phyloP scores from a whole-genome alignment of 2,329 filamentous ascomycete species.

The Sarocladium brachiariae region DNA sequence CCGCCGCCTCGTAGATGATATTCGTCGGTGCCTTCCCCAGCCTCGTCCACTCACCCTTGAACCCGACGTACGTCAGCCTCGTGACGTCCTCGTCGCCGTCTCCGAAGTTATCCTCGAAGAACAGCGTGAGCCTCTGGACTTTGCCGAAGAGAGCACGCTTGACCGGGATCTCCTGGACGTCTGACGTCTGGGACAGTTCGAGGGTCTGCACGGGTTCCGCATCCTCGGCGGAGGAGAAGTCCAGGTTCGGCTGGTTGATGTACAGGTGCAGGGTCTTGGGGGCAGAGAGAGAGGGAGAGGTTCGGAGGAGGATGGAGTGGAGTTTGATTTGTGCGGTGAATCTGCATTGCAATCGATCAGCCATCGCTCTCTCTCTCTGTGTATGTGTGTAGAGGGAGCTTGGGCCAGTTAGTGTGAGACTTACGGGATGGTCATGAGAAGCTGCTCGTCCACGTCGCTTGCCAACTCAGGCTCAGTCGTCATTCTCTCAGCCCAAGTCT shows the following conservation, averaged over 20 bases:
- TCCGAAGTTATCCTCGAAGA: constrained; percentile 88
- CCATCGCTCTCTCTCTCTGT: too few species aligned
- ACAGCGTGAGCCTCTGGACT: constrained; percentile 74
- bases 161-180: constrained; percentile 82
- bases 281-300: constrained; percentile 61
- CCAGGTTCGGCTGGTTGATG: constrained; percentile 78
- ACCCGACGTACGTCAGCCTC: constrained; percentile 74
- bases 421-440: constrained; percentile 87
- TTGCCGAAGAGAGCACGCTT: constrained; percentile 84
- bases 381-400: not conserved
- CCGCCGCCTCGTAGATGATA: constrained; percentile 88
- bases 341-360: constrained; percentile 44
- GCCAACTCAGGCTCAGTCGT: constrained; percentile 64
- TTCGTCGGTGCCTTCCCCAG: constrained; percentile 65
- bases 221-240: constrained; percentile 72
- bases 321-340: constrained; percentile 94
- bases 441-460: constrained; percentile 85
- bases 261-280: constrained; percentile 82
- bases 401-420: constrained; percentile 25
- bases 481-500: constrained; percentile 83
- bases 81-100: constrained; percentile 75
- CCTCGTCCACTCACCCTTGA: constrained; percentile 91
- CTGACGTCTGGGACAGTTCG: constrained; percentile 67
- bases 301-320: constrained; percentile 80
- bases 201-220: constrained; percentile 66